Conservation (phyloP, 2,329 filamentous ascomycete genomes). For the Penicillium brevicompactum region DNA sequence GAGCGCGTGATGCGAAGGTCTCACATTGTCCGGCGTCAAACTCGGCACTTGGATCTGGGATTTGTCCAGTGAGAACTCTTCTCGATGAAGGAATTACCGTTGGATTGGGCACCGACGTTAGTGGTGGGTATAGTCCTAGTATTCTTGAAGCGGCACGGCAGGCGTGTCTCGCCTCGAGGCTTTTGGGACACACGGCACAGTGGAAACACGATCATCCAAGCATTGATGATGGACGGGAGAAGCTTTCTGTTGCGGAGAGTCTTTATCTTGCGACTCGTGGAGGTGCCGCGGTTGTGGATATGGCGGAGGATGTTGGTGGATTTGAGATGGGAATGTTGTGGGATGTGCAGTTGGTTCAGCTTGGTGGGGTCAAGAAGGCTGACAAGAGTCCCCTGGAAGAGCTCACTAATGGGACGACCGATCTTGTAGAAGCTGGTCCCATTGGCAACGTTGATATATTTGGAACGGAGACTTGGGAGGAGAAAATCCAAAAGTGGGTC, state of each 20-base stretch:
- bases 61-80: conserved; percentile 73
- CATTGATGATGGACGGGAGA: conserved; percentile 52
- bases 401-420: neutral
- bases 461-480: conserved; percentile 86
- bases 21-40: conserved; percentile 84
- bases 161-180: conserved; percentile 75
- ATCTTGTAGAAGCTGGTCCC: conserved; percentile 44
- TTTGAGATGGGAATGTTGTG: conserved; percentile 88
- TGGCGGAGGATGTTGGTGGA: conserved; percentile 70
- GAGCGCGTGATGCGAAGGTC: conserved; percentile 64
- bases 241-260: conserved; percentile 81
- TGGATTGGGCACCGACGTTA: conserved; percentile 88
- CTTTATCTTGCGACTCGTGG: conserved; percentile 86
- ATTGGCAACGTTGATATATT: conserved; percentile 80
- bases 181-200: conserved; percentile 55
- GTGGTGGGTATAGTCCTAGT: conserved; percentile 80
- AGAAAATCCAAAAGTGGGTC: conserved; percentile 89
- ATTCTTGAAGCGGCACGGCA: conserved; percentile 83
- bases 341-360: conserved; percentile 81
- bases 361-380: conserved; percentile 52
- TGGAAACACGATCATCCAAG: conserved; percentile 27
- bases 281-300: conserved; percentile 77
- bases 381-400: conserved; percentile 19
- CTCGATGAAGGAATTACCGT: conserved; percentile 75
- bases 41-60: conserved; percentile 76